Evolutionary conservation across 805 yeast species (phyloP).

Genomic region (Komagataella populi): DNA sequence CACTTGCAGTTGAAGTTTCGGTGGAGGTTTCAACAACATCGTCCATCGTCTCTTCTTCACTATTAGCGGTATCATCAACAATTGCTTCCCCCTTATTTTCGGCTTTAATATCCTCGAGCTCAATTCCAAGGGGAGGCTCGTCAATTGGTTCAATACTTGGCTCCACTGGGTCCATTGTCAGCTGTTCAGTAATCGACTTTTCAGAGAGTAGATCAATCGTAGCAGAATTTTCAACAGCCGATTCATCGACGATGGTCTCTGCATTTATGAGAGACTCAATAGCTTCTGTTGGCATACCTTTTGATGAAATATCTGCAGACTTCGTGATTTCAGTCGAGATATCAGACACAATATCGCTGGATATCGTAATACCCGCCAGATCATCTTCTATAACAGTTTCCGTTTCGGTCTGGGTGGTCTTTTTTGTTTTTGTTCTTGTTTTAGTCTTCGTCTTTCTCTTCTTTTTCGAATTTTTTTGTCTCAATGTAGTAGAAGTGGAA

Average conservation of each 20-base stretch:
- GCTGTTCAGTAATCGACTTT: not conserved
- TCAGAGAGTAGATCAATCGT: not conserved
- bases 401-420: not conserved
- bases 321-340: not conserved
- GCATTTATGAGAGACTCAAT: not conserved
- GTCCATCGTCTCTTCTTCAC: not conserved
- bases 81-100: not conserved
- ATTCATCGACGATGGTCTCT: not conserved
- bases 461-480: not conserved
- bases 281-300: not conserved
- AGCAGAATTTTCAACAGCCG: not conserved
- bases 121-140: not conserved
- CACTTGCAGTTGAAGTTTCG: not conserved
- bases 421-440: not conserved
- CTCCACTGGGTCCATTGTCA: not conserved
- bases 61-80: not conserved
- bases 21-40: not conserved
- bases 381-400: not conserved
- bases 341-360: not conserved
- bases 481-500: not conserved
- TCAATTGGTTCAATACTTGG: not conserved
- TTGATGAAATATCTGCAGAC: not conserved
- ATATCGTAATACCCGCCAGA: not conserved
- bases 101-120: not conserved
- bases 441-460: not conserved